These are phyloP conservation scores for Passiflora organensis DNA, from an alignment of 345 rosid genomes.

Conservation along the genomic window DNA sequence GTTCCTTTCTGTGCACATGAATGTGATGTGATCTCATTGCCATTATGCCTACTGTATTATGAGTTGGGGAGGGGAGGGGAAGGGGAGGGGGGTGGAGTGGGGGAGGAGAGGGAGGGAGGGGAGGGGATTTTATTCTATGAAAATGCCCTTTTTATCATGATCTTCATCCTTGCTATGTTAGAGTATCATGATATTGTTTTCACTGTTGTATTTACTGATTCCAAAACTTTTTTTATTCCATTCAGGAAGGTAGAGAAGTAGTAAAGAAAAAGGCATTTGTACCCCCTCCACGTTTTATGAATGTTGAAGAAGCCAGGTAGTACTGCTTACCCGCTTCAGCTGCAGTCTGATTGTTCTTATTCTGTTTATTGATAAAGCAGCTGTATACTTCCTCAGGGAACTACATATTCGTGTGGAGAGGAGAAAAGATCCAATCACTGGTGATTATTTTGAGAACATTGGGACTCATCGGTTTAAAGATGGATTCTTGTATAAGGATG, in stretches of 20 bases:
- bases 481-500: slow-evolving; percentile 79
- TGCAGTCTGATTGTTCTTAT: not conserved
- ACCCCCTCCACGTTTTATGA: slow-evolving; percentile 96
- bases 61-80: no score
- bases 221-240: slow-evolving; percentile 2
- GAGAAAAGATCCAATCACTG: slow-evolving; percentile 74
- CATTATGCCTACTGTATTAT: not conserved
- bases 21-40: no score
- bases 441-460: slow-evolving; percentile 85
- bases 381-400: slow-evolving; percentile 45
- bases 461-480: slow-evolving; percentile 11
- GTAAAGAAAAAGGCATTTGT: slow-evolving; percentile 84
- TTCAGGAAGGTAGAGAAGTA: slow-evolving; percentile 85
- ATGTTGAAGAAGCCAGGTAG: slow-evolving; percentile 96
- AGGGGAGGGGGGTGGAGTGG: no score
- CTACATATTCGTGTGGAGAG: slow-evolving; percentile 91
- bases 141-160: no score
- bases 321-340: slow-evolving; percentile 34
- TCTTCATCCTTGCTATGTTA: no score
- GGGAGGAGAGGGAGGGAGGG: no score
- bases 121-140: no score
- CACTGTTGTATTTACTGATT: slow-evolving; percentile 7
- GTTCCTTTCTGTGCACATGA: no score
- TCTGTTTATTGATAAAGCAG: slow-evolving; percentile 2
- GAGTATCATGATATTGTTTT: slow-evolving; percentile 12